These are phyloP conservation scores for Bipolaris victoriae DNA, from an alignment of 2,329 filamentous ascomycete species.

Conservation along the genomic window DNA sequence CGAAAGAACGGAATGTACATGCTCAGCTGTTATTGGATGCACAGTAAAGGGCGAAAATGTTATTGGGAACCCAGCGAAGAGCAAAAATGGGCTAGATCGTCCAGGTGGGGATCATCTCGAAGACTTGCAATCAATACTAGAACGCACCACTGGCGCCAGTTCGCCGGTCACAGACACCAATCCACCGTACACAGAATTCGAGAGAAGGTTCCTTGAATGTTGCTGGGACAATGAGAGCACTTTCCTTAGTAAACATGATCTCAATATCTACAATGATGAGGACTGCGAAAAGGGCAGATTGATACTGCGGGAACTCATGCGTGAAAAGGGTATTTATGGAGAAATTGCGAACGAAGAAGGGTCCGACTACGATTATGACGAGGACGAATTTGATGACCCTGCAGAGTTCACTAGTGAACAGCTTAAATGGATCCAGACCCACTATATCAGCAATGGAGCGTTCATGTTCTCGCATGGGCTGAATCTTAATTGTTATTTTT, in stretches of 20 bases:
- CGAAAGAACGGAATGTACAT: background rate
- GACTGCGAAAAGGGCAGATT: conserved; percentile 46
- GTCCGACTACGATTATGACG: too few relatives aligned
- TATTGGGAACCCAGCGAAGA: background rate
- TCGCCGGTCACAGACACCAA: background rate
- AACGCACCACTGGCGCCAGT: conserved; percentile 1
- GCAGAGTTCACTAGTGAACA: too few relatives aligned
- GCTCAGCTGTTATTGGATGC: background rate
- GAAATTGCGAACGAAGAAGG: too few relatives aligned
- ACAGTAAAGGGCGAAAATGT: background rate
- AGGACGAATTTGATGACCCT: too few relatives aligned
- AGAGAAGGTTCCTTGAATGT: background rate
- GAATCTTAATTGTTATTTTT: too few relatives aligned
- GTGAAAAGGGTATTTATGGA: background rate
- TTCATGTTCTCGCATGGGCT: too few relatives aligned
- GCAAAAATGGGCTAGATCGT: background rate
- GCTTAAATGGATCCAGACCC: too few relatives aligned
- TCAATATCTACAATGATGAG: conserved; percentile 49
- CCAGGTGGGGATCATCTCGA: too few relatives aligned
- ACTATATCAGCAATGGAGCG: too few relatives aligned
- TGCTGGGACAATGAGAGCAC: conserved; percentile 33
- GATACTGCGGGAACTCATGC: conserved; percentile 34
- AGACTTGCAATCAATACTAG: conserved; percentile 35
- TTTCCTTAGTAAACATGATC: conserved; percentile 40
- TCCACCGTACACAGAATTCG: background rate